These are phyloP conservation scores for Cornus kousa DNA, from an alignment of 148 eudicot genomes.

Conservation along the genomic window DNA sequence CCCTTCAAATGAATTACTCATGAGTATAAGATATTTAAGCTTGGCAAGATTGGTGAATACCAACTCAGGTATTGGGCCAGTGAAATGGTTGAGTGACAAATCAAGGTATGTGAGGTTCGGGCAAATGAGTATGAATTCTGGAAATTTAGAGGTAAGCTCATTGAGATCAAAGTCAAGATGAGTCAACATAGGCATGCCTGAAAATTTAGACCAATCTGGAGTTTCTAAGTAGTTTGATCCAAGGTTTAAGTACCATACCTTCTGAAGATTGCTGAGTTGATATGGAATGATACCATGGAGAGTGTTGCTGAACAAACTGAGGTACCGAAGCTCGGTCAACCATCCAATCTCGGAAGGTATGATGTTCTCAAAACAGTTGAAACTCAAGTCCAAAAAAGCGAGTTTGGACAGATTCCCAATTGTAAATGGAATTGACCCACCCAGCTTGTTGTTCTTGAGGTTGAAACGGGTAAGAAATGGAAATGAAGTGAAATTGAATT, in stretches of 20 bases:
- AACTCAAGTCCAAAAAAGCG: constrained; percentile 46
- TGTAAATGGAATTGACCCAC: constrained; percentile 57
- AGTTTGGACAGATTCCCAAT: constrained; percentile 54
- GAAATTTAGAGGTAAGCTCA: constrained; percentile 45
- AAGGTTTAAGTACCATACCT: constrained; percentile 48
- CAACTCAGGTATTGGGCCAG: constrained; percentile 48
- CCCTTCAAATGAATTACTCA: constrained; percentile 49
- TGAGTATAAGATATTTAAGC: constrained; percentile 54
- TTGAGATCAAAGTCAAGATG: constrained; percentile 43
- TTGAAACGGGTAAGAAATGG: constrained; percentile 41
- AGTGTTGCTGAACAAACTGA: constrained; percentile 40
- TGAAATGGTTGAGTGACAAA: constrained; percentile 52
- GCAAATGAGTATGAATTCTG: constrained; percentile 47
- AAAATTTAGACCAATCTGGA: constrained; percentile 60
- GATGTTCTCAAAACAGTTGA: constrained; percentile 34
- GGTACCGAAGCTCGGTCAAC: constrained; percentile 40
- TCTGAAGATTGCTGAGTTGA: constrained; percentile 46
- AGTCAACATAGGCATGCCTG: constrained; percentile 42
- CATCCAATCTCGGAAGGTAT: constrained; percentile 59
- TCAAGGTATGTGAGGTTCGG: constrained; percentile 57
- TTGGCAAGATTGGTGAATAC: constrained; percentile 39
- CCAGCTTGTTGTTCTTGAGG: constrained; percentile 40
- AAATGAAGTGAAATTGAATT: constrained; percentile 50
- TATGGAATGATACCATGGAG: constrained; percentile 43
- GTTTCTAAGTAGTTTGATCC: constrained; percentile 57